Conservation (phyloP, 768 basidiomycete species). For the Macrolepiota fuliginosa region DNA sequence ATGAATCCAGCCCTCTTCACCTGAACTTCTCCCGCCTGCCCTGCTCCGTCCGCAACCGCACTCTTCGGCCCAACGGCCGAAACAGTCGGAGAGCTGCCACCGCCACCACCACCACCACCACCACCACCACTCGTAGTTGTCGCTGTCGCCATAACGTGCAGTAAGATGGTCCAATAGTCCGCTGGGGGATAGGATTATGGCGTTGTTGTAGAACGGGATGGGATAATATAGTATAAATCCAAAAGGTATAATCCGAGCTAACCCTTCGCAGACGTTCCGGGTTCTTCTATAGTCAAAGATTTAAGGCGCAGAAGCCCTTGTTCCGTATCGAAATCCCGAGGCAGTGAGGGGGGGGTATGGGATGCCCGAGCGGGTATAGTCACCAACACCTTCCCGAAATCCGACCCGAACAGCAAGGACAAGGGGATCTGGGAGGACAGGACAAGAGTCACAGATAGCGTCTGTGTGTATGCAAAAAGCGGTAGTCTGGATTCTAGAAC, state of each 20-base stretch:
- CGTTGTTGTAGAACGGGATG: neutral
- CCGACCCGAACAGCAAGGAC: neutral
- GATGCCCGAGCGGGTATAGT: neutral
- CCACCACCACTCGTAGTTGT: neutral
- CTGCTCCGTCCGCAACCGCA: neutral
- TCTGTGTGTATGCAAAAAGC: neutral
- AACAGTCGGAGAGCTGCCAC: neutral
- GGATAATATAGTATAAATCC: neutral
- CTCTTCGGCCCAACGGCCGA: neutral
- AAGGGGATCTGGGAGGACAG: neutral
- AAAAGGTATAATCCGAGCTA: neutral
- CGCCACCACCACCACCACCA: neutral
- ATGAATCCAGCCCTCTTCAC: conserved; percentile 10
- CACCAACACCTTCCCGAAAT: neutral
- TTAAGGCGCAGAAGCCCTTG: neutral
- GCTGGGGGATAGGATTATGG: too few species aligned
- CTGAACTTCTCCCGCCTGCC: conserved; percentile 12
- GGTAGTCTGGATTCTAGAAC: neutral
- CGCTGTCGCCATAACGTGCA: neutral
- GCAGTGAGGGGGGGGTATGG: neutral
- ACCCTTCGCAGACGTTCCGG: neutral
- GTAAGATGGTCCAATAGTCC: neutral
- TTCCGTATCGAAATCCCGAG: neutral
- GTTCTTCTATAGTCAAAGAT: neutral
- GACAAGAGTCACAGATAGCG: neutral